A percentile compares a stretch with the other conserved stretches of the same genome.
Evolutionary conservation across 257 asterid species (phyloP).

Genomic region (Lycium barbarum): DNA sequence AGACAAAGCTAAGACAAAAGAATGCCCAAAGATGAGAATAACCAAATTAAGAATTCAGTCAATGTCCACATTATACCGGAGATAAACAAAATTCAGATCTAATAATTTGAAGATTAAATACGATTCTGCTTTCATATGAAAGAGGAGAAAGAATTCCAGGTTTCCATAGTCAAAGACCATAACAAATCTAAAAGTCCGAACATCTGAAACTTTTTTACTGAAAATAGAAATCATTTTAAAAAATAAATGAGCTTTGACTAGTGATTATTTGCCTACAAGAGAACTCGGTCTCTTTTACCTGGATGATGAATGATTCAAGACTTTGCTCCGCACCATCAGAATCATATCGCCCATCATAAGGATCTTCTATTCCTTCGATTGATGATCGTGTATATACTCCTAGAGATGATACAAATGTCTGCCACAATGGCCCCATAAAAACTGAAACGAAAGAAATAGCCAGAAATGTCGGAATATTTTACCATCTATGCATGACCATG

Average conservation of each 20-base stretch:
- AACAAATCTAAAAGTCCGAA: neutral
- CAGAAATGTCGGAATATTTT: slow-evolving; percentile 10
- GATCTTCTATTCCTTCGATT: slow-evolving; percentile 79
- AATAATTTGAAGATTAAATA: slow-evolving; percentile 4
- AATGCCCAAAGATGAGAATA: neutral
- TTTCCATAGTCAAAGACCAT: slow-evolving; percentile 16
- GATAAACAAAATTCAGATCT: neutral
- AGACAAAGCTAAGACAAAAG: slow-evolving; percentile 15
- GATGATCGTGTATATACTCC: slow-evolving; percentile 79
- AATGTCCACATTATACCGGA: neutral
- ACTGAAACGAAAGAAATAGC: slow-evolving; percentile 52
- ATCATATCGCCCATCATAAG: slow-evolving; percentile 95
- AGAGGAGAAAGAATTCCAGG: neutral
- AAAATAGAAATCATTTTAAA: neutral
- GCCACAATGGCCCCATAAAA: slow-evolving; percentile 90
- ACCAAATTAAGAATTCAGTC: neutral
- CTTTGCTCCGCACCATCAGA: slow-evolving; percentile 94
- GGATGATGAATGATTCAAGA: slow-evolving; percentile 88
- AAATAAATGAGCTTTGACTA: neutral
- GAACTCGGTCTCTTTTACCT: slow-evolving; percentile 52
- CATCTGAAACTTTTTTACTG: neutral
- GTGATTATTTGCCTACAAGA: neutral
- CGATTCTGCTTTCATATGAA: neutral
- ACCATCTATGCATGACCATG: slow-evolving; percentile 10
- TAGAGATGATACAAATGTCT: slow-evolving; percentile 83